Evolutionary conservation across 129 eudicot genomes (phyloP).

Genomic region (Mikania micrantha): DNA sequence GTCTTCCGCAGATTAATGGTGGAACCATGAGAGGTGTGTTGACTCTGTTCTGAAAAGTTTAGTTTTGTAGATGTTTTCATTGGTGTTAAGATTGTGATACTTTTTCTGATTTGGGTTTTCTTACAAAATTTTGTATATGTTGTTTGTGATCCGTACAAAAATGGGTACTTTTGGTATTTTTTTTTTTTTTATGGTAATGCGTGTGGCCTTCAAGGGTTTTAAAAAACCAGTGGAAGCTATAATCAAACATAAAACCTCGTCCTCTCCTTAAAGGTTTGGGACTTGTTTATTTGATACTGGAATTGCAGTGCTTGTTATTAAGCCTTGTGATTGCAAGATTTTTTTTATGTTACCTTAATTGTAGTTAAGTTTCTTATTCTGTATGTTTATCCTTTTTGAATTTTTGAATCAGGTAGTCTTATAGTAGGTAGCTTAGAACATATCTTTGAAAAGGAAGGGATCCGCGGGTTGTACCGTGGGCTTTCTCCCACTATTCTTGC

Average conservation of each 20-base stretch:
- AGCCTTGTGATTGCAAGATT: too few relatives aligned
- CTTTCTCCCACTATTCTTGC: conserved; percentile 93
- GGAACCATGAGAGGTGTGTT: conserved; percentile 53
- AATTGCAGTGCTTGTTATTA: too few relatives aligned
- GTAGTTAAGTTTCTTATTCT: not conserved
- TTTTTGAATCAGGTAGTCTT: conserved; percentile 58
- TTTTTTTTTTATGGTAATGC: too few relatives aligned
- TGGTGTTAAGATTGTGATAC: not conserved
- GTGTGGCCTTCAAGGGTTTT: too few relatives aligned
- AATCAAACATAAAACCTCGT: too few relatives aligned
- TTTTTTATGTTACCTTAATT: not conserved
- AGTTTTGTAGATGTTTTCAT: not conserved
- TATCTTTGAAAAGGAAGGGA: conserved; percentile 71
- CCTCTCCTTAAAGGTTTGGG: too few relatives aligned
- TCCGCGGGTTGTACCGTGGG: conserved; percentile 97
- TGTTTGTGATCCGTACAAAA: not conserved
- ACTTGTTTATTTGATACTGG: too few relatives aligned
- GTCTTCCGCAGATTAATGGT: conserved; percentile 54
- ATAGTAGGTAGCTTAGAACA: conserved; percentile 85
- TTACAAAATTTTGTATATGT: not conserved
- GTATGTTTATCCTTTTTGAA: not conserved
- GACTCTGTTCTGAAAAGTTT: not conserved
- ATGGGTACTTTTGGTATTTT: too few relatives aligned
- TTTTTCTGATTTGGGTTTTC: not conserved
- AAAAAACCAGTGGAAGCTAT: too few relatives aligned